Conservation (phyloP, 2,329 filamentous ascomycete genomes). For the Aureobasidium subglaciale region DNA sequence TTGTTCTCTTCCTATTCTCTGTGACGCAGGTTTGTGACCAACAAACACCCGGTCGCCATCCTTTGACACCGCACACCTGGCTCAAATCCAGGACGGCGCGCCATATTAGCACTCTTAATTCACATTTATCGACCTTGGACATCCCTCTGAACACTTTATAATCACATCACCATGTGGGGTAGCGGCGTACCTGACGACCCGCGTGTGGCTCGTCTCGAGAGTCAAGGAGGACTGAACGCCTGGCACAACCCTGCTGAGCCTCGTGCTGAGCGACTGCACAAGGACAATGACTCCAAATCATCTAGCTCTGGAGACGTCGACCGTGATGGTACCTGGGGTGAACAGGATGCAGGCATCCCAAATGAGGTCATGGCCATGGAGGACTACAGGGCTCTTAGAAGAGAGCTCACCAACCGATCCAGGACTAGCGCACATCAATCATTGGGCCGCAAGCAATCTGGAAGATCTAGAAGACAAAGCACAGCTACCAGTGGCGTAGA, state of each 20-base stretch:
- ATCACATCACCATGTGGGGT: slow-evolving; percentile 9
- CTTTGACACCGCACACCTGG: neutral
- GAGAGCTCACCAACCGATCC: slow-evolving; percentile 49
- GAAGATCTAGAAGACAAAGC: slow-evolving; percentile 33
- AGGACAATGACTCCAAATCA: slow-evolving; percentile 1
- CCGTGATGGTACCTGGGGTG: slow-evolving; percentile 53
- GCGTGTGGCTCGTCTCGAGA: neutral
- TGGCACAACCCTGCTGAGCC: slow-evolving; percentile 14
- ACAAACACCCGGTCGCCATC: neutral
- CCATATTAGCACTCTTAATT: neutral
- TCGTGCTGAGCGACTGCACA: slow-evolving; percentile 1
- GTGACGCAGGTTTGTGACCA: neutral
- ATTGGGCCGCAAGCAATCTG: slow-evolving; percentile 19
- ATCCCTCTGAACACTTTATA: neutral
- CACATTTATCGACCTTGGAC: neutral
- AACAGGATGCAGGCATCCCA: slow-evolving; percentile 50
- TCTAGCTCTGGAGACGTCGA: slow-evolving; percentile 15
- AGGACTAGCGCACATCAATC: slow-evolving; percentile 16
- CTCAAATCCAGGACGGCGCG: neutral
- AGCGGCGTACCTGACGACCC: slow-evolving; percentile 12
- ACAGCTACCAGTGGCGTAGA: slow-evolving; percentile 7
- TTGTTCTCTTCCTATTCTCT: neutral
- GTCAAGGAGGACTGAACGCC: slow-evolving; percentile 9
- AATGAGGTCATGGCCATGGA: slow-evolving; percentile 49
- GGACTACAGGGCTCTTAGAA: slow-evolving; percentile 52